These are phyloP conservation scores for Zancudomyces culisetae DNA, from an alignment of 371 early-diverging fungal genomes.

Conservation along the genomic window DNA sequence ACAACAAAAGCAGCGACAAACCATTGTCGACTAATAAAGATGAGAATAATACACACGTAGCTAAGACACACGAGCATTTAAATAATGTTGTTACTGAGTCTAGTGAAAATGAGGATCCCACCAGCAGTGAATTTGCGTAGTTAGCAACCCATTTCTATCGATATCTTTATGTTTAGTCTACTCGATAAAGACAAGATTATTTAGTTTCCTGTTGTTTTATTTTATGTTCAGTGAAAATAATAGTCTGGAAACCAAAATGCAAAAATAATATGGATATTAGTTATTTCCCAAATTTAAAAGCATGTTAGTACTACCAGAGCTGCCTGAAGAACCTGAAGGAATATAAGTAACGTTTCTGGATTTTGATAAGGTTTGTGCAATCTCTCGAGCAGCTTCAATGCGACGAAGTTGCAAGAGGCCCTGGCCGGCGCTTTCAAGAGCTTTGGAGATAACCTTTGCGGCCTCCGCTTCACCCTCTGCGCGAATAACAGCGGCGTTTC, in stretches of 20 bases:
- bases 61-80: too few species aligned
- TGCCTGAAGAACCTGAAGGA: conserved; percentile 28
- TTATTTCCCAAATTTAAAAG: conserved; percentile 25
- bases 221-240: too few species aligned
- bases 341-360: conserved; percentile 84
- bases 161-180: too few species aligned
- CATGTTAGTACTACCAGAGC: conserved; percentile 17
- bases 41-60: too few species aligned
- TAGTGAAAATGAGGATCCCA: too few species aligned
- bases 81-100: too few species aligned
- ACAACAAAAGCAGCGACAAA: too few species aligned
- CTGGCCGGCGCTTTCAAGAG: conserved; percentile 77
- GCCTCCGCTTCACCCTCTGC: conserved; percentile 92
- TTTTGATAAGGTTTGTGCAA: conserved; percentile 71
- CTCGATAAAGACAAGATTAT: too few species aligned
- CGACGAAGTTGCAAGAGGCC: conserved; percentile 89
- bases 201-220: too few species aligned
- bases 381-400: conserved; percentile 93
- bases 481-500: conserved; percentile 88
- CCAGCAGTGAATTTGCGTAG: too few species aligned
- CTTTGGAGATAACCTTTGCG: conserved; percentile 63
- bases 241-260: background rate
- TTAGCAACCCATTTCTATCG: too few species aligned
- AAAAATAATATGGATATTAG: conserved; percentile 9
- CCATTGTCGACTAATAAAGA: too few species aligned